phyloP scores from a whole-genome alignment of 2,329 filamentous ascomycete species.

The Claviceps cyperi region DNA sequence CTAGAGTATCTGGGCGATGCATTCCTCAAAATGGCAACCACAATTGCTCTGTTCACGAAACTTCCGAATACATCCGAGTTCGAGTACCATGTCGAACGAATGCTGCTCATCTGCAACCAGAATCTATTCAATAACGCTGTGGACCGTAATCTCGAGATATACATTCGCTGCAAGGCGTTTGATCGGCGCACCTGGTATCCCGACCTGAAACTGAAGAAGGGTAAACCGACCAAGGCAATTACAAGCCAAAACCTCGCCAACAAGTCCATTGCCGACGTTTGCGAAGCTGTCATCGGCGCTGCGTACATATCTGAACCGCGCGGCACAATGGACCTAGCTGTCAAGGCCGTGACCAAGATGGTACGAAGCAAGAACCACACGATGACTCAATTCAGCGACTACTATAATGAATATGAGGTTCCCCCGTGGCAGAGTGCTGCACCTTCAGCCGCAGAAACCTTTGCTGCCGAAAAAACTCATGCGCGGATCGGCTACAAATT shows the following conservation, averaged over 20 bases:
- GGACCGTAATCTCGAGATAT: conserved; percentile 51
- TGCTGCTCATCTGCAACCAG: conserved; percentile 81
- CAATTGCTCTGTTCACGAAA: conserved; percentile 68
- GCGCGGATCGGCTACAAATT: conserved; percentile 48
- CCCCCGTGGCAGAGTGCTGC: conserved; percentile 55
- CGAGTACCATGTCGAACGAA: conserved; percentile 77
- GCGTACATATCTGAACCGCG: conserved; percentile 41
- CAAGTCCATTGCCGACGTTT: conserved; percentile 89
- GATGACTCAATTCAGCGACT: conserved; percentile 58
- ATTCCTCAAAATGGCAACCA: conserved; percentile 91
- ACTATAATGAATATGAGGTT: conserved; percentile 51
- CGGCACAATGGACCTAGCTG: conserved; percentile 39
- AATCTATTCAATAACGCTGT: conserved; percentile 72
- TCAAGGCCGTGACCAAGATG: conserved; percentile 51
- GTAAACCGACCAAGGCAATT: conserved; percentile 40
- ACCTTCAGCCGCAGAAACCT: conserved; percentile 50
- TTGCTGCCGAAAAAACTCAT: conserved; percentile 52
- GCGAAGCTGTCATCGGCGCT: conserved; percentile 85
- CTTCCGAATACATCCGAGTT: conserved; percentile 70
- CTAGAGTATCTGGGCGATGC: conserved; percentile 88
- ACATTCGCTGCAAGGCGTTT: conserved; percentile 71
- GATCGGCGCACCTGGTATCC: conserved; percentile 83
- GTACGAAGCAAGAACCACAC: conserved; percentile 56
- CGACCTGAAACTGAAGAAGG: conserved; percentile 55
- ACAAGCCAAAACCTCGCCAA: conserved; percentile 57